phyloP scores from a whole-genome alignment of 306 rosid genomes.

The Vigna radiata region DNA sequence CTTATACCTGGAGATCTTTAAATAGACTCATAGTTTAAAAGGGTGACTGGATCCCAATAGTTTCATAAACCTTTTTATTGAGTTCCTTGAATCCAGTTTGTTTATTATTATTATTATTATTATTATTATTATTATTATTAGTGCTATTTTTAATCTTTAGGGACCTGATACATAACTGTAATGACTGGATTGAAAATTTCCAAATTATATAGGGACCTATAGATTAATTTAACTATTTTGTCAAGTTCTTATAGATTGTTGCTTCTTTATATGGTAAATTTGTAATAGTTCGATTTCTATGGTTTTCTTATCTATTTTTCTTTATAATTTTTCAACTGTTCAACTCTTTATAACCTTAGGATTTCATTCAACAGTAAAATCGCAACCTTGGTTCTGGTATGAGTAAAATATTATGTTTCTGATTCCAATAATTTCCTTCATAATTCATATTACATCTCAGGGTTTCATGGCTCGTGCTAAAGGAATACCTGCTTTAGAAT shows the following conservation, averaged over 20 bases:
- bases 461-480: conserved; percentile 99
- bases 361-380: conserved; percentile 17
- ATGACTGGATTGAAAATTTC: background rate
- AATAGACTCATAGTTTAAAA: background rate
- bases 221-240: conserved; percentile 11
- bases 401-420: background rate
- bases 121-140: background rate
- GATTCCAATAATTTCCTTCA: conserved; percentile 20
- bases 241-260: conserved; percentile 5
- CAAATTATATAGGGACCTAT: background rate
- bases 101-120: background rate
- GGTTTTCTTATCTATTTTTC: background rate
- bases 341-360: background rate
- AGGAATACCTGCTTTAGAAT: conserved; percentile 96
- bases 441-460: conserved; percentile 48
- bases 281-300: conserved; percentile 2
- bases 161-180: background rate
- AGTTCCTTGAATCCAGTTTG: conserved; percentile 13
- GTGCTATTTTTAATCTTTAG: background rate
- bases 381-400: conserved; percentile 20
- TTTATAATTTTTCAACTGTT: background rate
- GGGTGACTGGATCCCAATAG: background rate
- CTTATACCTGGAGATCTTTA: conserved; percentile 7
- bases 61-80: background rate
- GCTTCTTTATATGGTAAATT: conserved; percentile 18